Base-by-base conservation (phyloP, 768 basidiomycete species). In the Suillus subalutaceus region DNA sequence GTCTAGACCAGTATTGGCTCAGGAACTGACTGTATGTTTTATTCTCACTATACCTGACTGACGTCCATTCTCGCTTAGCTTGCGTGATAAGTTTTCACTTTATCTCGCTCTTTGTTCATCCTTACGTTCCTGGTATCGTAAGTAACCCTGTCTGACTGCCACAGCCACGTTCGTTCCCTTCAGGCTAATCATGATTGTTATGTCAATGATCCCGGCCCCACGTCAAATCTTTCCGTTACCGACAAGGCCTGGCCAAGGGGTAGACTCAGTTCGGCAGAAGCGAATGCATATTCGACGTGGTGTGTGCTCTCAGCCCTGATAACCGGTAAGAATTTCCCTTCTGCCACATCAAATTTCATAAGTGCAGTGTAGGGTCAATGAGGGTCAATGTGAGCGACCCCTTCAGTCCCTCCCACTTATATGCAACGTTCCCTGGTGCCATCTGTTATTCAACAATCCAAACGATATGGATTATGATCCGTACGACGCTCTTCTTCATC, bases 401-500 rank as follows among this genome's bases (percentile, higher is more conserved):
- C 35, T 40, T 40, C 38, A 3, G 13, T 40, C 9, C 38, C 41
- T 32, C 35, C 12, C 23, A 9, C 64, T 32, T 69, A 70, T 70
- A 72, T 61, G 58, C 38, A 35, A 1, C 30, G 65, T 56, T 67
- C 3, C 8, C 16, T 48, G 32, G 26, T 60, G 0, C 18, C 7
- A n/a, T 8, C 38, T 40, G 2, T 13, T 6, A 18, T 35, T 40
- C 38, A 64, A 10, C 26, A 10, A 41, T 23, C 38, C 23, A 18
- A 15, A 63, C 30, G 13, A 68, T 68, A 91, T 91, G 84, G 90
- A 92, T 76, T 93, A 92, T 78, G 91, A 92, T 76, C 86, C 87
- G 56, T 91, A 86, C 73, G 90, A 93, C 74, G 92, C 92, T 56
- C 84, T 93, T 65, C 82, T 92, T 37, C 92, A 93, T 72, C 90